Evolutionary conservation across 192 early-diverging fungal genomes (phyloP).

Genomic region (Coemansia sp.): DNA sequence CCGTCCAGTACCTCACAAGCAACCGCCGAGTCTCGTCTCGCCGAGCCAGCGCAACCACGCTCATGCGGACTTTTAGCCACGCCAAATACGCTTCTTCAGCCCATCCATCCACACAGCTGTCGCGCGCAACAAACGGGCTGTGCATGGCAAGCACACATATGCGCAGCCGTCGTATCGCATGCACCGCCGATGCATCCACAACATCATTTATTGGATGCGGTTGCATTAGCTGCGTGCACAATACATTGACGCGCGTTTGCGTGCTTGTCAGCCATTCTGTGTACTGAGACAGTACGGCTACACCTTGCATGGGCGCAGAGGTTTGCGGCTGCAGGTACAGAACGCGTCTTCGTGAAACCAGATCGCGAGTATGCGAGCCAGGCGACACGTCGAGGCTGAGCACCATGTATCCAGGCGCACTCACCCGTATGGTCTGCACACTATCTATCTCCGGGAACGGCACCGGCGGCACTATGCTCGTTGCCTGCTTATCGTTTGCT

Average conservation of each 20-base stretch:
- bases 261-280: slow-evolving; percentile 16
- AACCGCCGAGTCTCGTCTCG: slow-evolving; percentile 8
- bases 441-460: slow-evolving; percentile 18
- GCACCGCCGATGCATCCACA: slow-evolving; percentile 2
- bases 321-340: slow-evolving; percentile 33
- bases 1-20: slow-evolving; percentile 20
- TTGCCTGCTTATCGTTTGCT: background rate
- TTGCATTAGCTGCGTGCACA: slow-evolving; percentile 11
- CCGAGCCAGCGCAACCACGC: slow-evolving; percentile 17
- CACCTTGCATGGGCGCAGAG: background rate
- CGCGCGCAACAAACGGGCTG: background rate
- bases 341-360: slow-evolving; percentile 10
- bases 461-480: slow-evolving; percentile 12
- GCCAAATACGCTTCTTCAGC: slow-evolving; percentile 27
- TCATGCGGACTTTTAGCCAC: slow-evolving; percentile 24
- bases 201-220: background rate
- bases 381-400: slow-evolving; percentile 17
- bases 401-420: slow-evolving; percentile 36
- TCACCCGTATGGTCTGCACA: slow-evolving; percentile 6
- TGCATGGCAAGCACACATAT: slow-evolving; percentile 19
- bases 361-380: background rate
- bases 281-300: slow-evolving; percentile 10
- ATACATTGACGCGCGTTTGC: background rate
- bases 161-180: slow-evolving; percentile 21
- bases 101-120: slow-evolving; percentile 9